These are phyloP conservation scores for Globisporangium alternatum DNA, from an alignment of 352 stramenopile genomes.

Conservation along the genomic window DNA sequence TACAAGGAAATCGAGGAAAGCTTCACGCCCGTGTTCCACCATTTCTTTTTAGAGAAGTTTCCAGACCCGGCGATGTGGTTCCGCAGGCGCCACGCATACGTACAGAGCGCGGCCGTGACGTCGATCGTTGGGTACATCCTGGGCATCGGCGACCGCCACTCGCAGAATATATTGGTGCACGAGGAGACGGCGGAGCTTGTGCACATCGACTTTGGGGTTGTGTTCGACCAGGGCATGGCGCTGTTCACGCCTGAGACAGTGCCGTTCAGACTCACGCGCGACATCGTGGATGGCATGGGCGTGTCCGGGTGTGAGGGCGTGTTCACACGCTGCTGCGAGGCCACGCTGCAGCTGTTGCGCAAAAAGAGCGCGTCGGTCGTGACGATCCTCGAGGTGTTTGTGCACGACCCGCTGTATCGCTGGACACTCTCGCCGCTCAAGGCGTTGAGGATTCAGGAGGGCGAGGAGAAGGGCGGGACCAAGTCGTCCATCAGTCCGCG, in stretches of 20 bases:
- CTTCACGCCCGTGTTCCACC: conserved; percentile 97
- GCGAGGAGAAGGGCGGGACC: conserved; percentile 32
- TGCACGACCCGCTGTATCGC: conserved; percentile 98
- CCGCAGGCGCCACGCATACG: conserved; percentile 91
- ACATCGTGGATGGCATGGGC: conserved; percentile 99
- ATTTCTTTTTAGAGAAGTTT: conserved; percentile 98
- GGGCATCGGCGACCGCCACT: conserved; percentile 98
- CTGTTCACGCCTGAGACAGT: conserved; percentile 97
- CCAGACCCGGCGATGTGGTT: conserved; percentile 94
- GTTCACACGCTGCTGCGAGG: conserved; percentile 94
- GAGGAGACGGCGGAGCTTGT: conserved; percentile 96
- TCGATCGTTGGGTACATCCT: conserved; percentile 96
- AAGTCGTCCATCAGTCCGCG: conserved; percentile 12
- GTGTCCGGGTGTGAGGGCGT: conserved; percentile 94
- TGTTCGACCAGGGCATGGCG: conserved; percentile 98
- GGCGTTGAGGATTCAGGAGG: conserved; percentile 74
- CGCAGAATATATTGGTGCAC: conserved; percentile 98
- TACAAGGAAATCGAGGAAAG: conserved; percentile 92
- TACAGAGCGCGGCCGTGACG: conserved; percentile 94
- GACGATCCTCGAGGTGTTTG: conserved; percentile 98
- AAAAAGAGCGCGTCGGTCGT: conserved; percentile 93
- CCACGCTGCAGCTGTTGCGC: conserved; percentile 89
- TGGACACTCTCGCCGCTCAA: conserved; percentile 95
- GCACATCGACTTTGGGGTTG: conserved; percentile 99
- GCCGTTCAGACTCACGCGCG: conserved; percentile 98